Evolutionary conservation across 2,329 filamentous ascomycete species (phyloP), one percentile per base, ranked within the genome.

Genomic region (Pseudogymnoascus sp.): DNA sequence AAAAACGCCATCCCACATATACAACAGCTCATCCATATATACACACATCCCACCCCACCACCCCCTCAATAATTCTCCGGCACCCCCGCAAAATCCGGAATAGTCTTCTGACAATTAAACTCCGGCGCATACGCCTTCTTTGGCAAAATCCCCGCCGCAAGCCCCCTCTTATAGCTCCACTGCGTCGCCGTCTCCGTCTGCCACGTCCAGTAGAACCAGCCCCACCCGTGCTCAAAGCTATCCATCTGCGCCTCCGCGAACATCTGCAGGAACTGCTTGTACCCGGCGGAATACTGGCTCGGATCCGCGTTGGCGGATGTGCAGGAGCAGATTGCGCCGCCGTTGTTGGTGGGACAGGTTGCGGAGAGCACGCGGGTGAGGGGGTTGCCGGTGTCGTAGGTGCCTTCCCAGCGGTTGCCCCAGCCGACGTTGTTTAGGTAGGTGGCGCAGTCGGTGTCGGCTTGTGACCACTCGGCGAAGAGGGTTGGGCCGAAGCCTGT

Each of bases 201-300:
- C 93, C 95, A 96, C 36, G 93, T 98, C 95, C 95, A 99, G 78
- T 99, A 99, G 79, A 96, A 97, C 95, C 95, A 99, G 60, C 95
- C 95, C 88, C 90, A 95, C 5, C 90, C 92, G 67, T 88, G 87
- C 76, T 98, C 93, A 73, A 98, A 99, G 65, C 88, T 90, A 70
- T 88, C 83, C 91, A 99, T 99, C 79, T 99, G 95, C 63, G 93
- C 95, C 77, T 96, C 89, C 5, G 95, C 95, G 77, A 98, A 98
- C 77, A 90, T 90, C 68, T 85, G 84, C 67, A 99, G 80, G 77
- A 93, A 98, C 69, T 86, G 79, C 78, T 95, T 96, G 78, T 99
- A 99, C 4, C 79, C 78, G 65, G 80, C 79, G 39, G 83, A 86
- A 79, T 93, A 98, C 3, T 77, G 73, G 16, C 79, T 77, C 0